These are phyloP conservation scores for Russula emetica DNA, from an alignment of 768 basidiomycete genomes.

Conservation along the genomic window DNA sequence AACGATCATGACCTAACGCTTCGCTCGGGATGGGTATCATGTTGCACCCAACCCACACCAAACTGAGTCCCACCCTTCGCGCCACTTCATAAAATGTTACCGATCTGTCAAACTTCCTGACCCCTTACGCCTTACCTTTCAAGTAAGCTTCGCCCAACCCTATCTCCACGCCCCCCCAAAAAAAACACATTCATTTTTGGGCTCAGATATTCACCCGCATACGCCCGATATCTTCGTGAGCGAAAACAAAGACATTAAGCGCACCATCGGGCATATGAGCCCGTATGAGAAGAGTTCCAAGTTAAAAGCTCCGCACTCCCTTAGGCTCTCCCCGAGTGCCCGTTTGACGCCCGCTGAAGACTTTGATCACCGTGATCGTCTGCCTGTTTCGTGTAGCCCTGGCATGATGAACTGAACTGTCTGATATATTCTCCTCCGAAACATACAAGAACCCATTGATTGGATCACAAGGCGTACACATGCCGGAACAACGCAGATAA, in stretches of 20 bases:
- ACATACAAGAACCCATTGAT: not conserved
- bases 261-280: not conserved
- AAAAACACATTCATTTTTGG: not conserved
- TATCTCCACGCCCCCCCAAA: not conserved
- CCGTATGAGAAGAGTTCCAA: not conserved
- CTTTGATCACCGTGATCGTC: not conserved
- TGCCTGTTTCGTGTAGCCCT: not conserved
- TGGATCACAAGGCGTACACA: not conserved
- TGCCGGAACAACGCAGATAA: not conserved
- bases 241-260: not conserved
- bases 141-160: not conserved
- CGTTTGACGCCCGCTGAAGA: constrained; percentile 5
- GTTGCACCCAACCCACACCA: not conserved
- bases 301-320: not conserved
- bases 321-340: not conserved
- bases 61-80: not conserved
- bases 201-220: not conserved
- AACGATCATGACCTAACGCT: not conserved
- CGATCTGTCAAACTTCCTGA: not conserved
- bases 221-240: not conserved
- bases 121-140: not conserved
- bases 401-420: not conserved
- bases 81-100: not conserved
- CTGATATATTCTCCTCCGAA: not conserved
- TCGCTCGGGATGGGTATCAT: not conserved